Percentiles rank a stretch among this genome's conserved stretches.
Evolutionary conservation across 2,329 filamentous ascomycete species (phyloP).

Genomic region (Ceratocystis lukuohia): DNA sequence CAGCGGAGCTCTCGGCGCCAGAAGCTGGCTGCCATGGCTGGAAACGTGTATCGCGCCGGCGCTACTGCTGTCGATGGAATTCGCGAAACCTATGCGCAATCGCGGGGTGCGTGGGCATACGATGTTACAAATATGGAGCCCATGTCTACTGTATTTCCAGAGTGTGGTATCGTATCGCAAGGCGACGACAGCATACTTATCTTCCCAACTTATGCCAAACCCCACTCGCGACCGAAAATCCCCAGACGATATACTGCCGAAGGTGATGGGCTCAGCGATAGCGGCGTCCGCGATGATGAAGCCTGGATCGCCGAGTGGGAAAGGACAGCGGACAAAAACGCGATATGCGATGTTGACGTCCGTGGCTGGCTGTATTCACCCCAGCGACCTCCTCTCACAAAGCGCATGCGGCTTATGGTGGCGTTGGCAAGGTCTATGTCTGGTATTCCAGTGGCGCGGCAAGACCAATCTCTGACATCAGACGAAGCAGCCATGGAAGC

Average conservation of each 20-base stretch:
- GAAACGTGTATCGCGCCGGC: slow-evolving; percentile 42
- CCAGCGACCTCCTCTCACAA: slow-evolving; percentile 67
- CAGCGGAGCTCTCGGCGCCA: slow-evolving; percentile 61
- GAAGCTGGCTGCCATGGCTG: slow-evolving; percentile 57
- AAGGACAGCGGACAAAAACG: slow-evolving; percentile 64
- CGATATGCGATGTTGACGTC: slow-evolving; percentile 86
- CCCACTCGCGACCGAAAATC: slow-evolving; percentile 32
- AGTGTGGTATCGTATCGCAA: slow-evolving; percentile 64
- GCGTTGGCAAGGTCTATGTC: slow-evolving; percentile 78
- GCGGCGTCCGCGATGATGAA: slow-evolving; percentile 47
- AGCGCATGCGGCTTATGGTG: slow-evolving; percentile 75
- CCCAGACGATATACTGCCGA: slow-evolving; percentile 7
- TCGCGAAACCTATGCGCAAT: slow-evolving; percentile 45
- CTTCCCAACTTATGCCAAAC: slow-evolving; percentile 85
- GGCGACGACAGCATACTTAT: slow-evolving; percentile 87
- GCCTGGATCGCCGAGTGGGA: slow-evolving; percentile 73
- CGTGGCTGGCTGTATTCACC: slow-evolving; percentile 90
- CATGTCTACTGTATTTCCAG: slow-evolving; percentile 68
- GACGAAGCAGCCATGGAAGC: slow-evolving; percentile 25
- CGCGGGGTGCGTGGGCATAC: slow-evolving; percentile 28
- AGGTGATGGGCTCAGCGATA: slow-evolving; percentile 27
- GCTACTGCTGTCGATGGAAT: slow-evolving; percentile 46
- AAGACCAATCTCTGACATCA: slow-evolving; percentile 21
- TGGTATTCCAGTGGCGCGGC: slow-evolving; percentile 60
- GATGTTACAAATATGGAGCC: slow-evolving; percentile 26